Conservation (phyloP, 139 green algal genomes). For the Diplosphaera chodatii region DNA sequence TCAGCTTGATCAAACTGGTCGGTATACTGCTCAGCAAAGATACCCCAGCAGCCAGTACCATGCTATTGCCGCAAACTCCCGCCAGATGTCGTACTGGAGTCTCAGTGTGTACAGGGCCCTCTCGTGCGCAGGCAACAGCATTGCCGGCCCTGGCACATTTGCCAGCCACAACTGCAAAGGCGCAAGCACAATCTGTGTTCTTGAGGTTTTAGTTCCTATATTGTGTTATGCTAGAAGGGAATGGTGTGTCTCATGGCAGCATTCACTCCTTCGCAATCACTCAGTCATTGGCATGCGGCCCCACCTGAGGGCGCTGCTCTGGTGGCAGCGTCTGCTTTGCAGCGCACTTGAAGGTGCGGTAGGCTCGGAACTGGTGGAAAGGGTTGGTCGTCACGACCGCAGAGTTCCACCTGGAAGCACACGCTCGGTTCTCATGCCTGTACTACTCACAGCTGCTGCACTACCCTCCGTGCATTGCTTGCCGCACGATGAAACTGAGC, state of each 20-base stretch:
- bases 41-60: not conserved
- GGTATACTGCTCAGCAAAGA: conserved; percentile 1
- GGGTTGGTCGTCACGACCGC: conserved; percentile 19
- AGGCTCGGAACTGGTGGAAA: conserved; percentile 24
- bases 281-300: no score
- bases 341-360: conserved; percentile 16
- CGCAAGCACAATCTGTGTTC: not conserved
- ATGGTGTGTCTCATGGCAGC: not conserved
- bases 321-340: conserved; percentile 3
- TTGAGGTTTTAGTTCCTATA: no score
- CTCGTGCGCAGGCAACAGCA: not conserved
- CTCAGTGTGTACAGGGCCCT: not conserved
- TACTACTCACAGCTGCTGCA: no score
- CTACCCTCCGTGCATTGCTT: no score
- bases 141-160: not conserved
- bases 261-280: not conserved
- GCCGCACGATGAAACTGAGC: no score
- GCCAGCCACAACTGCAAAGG: not conserved
- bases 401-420: conserved; percentile 1
- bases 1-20: no score
- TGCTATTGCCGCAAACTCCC: conserved; percentile 2
- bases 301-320: not conserved
- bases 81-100: not conserved
- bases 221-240: not conserved
- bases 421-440: no score